phyloP scores from a whole-genome alignment of 2,329 filamentous ascomycete genomes.

The Knoxdaviesia capensis region DNA sequence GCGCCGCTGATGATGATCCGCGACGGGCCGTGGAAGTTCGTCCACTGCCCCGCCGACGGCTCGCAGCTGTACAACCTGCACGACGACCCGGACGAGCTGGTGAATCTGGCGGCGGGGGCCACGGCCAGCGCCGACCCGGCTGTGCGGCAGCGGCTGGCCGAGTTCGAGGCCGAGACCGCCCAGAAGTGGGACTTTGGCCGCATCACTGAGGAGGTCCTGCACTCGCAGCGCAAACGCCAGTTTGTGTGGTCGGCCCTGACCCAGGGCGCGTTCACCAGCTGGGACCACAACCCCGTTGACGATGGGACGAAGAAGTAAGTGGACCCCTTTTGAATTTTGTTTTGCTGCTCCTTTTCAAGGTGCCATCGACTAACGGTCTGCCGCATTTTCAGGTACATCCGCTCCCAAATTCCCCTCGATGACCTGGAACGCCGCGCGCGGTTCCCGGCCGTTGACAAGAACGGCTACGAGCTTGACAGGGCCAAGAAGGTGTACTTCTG shows the following conservation, averaged over 20 bases:
- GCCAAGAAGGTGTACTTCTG: background rate
- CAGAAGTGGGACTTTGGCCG: constrained; percentile 62
- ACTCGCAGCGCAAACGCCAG: constrained; percentile 59
- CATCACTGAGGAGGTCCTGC: constrained; percentile 55
- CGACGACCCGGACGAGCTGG: constrained; percentile 55
- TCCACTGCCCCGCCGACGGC: constrained; percentile 66
- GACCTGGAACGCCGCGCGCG: constrained; percentile 60
- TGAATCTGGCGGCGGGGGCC: constrained; percentile 38
- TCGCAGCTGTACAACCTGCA: constrained; percentile 69
- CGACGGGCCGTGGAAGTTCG: constrained; percentile 76
- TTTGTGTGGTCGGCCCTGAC: constrained; percentile 66
- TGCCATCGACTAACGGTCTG: constrained; percentile 13
- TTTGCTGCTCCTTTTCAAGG: too few species aligned
- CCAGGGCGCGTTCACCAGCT: constrained; percentile 55
- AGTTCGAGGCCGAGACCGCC: constrained; percentile 54
- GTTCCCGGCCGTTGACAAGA: constrained; percentile 43
- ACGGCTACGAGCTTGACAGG: constrained; percentile 25
- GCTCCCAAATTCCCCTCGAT: constrained; percentile 62
- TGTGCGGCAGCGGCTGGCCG: constrained; percentile 30
- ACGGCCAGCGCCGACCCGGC: constrained; percentile 14
- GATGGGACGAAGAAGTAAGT: constrained; percentile 46
- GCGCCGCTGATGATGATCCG: constrained; percentile 88
- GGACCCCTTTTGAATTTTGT: background rate
- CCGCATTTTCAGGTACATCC: constrained; percentile 47
- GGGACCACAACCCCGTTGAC: constrained; percentile 66